Base-by-base conservation (phyloP, 2,329 filamentous ascomycete genomes). In the Hypomyces perniciosus region DNA sequence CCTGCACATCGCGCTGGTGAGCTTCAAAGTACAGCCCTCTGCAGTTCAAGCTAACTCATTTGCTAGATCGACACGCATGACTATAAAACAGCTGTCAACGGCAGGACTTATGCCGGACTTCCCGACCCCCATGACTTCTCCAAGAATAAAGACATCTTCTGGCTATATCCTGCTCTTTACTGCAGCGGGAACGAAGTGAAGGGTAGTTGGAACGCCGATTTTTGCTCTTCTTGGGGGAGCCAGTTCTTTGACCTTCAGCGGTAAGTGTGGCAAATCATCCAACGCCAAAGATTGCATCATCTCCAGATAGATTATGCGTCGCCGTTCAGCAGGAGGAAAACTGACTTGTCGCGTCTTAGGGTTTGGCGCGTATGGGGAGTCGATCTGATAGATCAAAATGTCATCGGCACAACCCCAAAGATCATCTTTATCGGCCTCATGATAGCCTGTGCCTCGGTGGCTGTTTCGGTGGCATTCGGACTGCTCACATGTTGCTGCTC, bases 71-170 rank as follows among this genome's bases (percentile, higher is more conserved):
- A 52, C 44, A 37, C 44, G 30, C 26, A 31, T 28, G 33, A 52
- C 26, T 28, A 47, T 37, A 29, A 48, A 35, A 43, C 37, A 20
- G 44, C 20, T n/a, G 26, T 47, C 13, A 39, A 31, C 8, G 27
- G 44, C 29, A 28, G 47, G 27, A 33, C 44, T 5, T 52, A 42
- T 26, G 37, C 34, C 20, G 50, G 50, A 27, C 44, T 52, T 12
- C 50, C 50, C 20, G 50, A 52, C 31, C 38, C 50, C 13, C 46
- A 52, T 33, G 50, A 52, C 44, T 52, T 43, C 13, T 47, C 50
- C 44, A 52, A 47, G 38, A 30, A 52, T n/a, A 52, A 52, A 28
- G 50, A 52, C n/a, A 47, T 52, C 29, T 52, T 47, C 33, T 34
- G 38, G 3, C 8, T 52, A 9, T 52, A 47, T 27, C 44, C 46